Evolutionary conservation across 306 rosid species (phyloP), one percentile per base, ranked within the genome.

Genomic region (Gastrolobium villosum): DNA sequence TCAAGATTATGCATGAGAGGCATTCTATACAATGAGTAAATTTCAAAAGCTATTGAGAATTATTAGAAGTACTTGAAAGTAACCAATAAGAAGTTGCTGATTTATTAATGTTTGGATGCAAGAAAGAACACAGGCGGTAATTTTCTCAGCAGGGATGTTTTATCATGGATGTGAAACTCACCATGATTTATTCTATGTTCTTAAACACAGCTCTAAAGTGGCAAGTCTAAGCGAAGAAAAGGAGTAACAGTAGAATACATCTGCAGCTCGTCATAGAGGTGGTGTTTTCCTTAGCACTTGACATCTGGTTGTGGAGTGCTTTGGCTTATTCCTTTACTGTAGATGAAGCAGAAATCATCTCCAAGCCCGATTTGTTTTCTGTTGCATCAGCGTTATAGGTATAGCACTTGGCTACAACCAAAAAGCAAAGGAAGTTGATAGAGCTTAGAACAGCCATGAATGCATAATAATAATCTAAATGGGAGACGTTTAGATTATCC

Each of bases 401-500:
- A 75, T 75, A 94, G 68, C 39, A 74, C 82, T 86, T 94, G n/a
- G 96, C 86, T 3, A 73, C 91, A 9, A 85, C 54, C 66, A 92
- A 35, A 76, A 90, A 92, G 87, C 89, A 87, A 70, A 94, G 49
- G 39, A 85, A 85, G 88, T 94, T 94, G 61, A 89, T 34, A 41
- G 79, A 57, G 86, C 91, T 85, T 28, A 91, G 40, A n/a, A 54
- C 36, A 28, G 96, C 91, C 84, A 90, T 54, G 73, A 94, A 76
- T 56, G 91, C 92, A 53, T 94, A 91, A 59, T 85, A 89, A 50
- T 91, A 79, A 65, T 90, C 94, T 36, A 92, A 73, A 82, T 39
- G 97, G 6, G 96, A 92, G 20, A 76, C 65, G 28, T 93, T 93
- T 3, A 91, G 67, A 77, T 93, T 92, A 60, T 90, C 84, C 91